These are phyloP conservation scores for Teunomyces atbi DNA, from an alignment of 805 yeast species.

Conservation along the genomic window DNA sequence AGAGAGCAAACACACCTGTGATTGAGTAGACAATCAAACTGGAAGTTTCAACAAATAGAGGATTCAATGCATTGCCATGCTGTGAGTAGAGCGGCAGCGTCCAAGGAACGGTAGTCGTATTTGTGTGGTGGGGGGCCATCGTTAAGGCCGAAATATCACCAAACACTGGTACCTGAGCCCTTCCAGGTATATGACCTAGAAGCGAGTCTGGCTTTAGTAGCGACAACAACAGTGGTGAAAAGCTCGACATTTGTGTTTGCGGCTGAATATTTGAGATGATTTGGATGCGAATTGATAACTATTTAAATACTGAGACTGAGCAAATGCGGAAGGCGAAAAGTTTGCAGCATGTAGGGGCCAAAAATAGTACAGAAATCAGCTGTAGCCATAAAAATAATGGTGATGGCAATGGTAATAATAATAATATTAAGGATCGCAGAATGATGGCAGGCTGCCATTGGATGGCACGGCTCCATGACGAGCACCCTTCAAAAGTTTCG, in stretches of 20 bases:
- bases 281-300: neutral
- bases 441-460: neutral
- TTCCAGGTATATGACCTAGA: neutral
- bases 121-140: neutral
- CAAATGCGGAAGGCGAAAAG: no score
- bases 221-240: neutral
- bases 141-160: neutral
- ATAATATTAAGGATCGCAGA: neutral
- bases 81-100: slow-evolving; percentile 20
- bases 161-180: neutral
- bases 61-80: slow-evolving; percentile 21
- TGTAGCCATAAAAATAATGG: neutral
- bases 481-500: neutral
- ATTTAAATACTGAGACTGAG: neutral
- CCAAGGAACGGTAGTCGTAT: slow-evolving; percentile 5
- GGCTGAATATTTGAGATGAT: neutral
- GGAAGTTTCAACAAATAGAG: slow-evolving; percentile 18
- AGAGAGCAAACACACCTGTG: slow-evolving; percentile 14
- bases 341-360: no score
- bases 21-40: slow-evolving; percentile 8
- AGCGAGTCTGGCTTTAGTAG: neutral
- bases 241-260: neutral
- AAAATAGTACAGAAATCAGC: no score
- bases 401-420: neutral
- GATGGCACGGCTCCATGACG: neutral